Percentiles rank a stretch among this genome's conserved stretches.
Evolutionary conservation across 169 alveolate species (phyloP).

Genomic region (Amoebophrya sp.): DNA sequence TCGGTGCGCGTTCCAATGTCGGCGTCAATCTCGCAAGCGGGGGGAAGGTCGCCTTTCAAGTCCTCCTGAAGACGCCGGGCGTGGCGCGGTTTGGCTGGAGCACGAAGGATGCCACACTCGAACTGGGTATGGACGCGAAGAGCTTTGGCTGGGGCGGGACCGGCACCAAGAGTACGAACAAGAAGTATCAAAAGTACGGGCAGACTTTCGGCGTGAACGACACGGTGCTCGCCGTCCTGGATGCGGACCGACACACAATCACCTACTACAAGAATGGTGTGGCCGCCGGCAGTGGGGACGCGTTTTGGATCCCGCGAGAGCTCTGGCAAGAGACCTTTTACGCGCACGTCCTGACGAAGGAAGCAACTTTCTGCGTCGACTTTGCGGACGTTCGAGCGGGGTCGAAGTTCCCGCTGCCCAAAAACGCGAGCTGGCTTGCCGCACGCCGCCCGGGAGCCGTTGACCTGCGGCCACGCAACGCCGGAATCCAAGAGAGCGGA

Average conservation of each 20-base stretch:
- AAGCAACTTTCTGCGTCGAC: background rate
- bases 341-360: constrained; percentile 11
- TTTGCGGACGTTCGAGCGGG: background rate
- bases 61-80: background rate
- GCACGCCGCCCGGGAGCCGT: background rate
- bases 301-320: background rate
- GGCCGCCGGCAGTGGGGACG: background rate
- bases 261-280: background rate
- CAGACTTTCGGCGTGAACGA: background rate
- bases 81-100: background rate
- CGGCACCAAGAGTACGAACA: background rate
- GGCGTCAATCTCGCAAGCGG: background rate
- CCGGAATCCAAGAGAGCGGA: no score
- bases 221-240: background rate
- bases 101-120: background rate
- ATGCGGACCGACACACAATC: background rate
- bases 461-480: background rate
- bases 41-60: background rate
- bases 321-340: constrained; percentile 4
- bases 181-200: background rate
- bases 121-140: constrained; percentile 1
- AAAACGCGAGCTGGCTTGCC: background rate
- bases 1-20: background rate
- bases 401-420: background rate
- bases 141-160: constrained; percentile 14